Conservation (phyloP, 2,329 filamentous ascomycete genomes). For the Microcyclospora pomicola region DNA sequence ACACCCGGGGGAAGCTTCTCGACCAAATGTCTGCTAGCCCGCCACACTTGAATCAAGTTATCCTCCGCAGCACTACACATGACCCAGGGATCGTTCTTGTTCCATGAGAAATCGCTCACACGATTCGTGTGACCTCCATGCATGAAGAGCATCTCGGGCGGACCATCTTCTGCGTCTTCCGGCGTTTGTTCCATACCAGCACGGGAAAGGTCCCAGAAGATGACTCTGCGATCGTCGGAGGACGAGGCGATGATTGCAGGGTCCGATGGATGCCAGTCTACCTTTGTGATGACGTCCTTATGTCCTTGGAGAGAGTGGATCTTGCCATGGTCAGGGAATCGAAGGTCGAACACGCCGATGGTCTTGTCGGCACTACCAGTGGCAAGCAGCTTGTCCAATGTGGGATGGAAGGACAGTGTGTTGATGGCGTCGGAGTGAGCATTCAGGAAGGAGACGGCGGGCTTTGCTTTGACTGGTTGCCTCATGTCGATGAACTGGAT, state of each 20-base stretch:
- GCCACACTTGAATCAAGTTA: conserved; percentile 82
- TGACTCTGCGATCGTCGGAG: conserved; percentile 82
- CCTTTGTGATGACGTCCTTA: conserved; percentile 74
- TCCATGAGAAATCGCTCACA: conserved; percentile 95
- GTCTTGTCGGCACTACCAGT: conserved; percentile 94
- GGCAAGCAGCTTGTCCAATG: conserved; percentile 76
- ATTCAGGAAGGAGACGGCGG: conserved; percentile 49
- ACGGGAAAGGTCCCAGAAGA: conserved; percentile 90
- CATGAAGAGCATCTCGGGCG: conserved; percentile 96
- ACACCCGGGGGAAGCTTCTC: conserved; percentile 21
- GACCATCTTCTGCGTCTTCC: conserved; percentile 88
- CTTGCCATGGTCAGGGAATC: conserved; percentile 55
- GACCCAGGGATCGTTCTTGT: conserved; percentile 90
- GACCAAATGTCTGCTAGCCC: conserved; percentile 22
- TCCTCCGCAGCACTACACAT: conserved; percentile 93
- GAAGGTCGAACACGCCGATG: conserved; percentile 86
- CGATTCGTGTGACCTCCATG: conserved; percentile 97
- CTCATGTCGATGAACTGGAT: conserved; percentile 87
- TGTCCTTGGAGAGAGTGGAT: conserved; percentile 84
- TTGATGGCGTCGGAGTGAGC: conserved; percentile 92
- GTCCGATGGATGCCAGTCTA: conserved; percentile 91
- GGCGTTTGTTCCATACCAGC: conserved; percentile 89
- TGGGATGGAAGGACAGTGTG: conserved; percentile 85
- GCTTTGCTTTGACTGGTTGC: conserved; percentile 38
- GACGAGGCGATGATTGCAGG: conserved; percentile 77